Evolutionary conservation across 257 asterid genomes (phyloP).

Genomic region (Ophiorrhiza pumila): DNA sequence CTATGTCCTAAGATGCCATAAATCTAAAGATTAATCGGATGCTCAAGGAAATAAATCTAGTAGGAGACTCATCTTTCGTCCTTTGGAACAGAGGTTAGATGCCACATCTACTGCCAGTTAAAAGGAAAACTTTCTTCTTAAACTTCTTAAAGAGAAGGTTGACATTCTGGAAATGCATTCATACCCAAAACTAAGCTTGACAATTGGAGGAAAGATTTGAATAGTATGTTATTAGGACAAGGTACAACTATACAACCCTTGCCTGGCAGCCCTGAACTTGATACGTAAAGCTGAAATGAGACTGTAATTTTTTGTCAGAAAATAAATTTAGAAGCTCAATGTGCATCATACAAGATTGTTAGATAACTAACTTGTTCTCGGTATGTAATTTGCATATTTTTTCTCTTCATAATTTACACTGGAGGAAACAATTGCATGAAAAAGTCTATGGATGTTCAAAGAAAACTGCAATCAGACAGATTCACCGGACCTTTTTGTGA

Average conservation of each 20-base stretch:
- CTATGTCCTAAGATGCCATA: not conserved
- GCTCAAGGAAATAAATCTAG: not conserved
- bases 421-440: constrained; percentile 7
- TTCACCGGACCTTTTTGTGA: constrained; percentile 69
- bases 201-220: not conserved
- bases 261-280: not conserved
- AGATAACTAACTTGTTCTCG: not conserved
- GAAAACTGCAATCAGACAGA: constrained; percentile 14
- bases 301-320: not conserved
- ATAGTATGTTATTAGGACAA: too few species aligned
- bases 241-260: not conserved
- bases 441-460: constrained; percentile 7
- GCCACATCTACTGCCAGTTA: not conserved
- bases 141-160: not conserved
- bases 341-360: constrained; percentile 2
- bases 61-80: not conserved
- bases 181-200: not conserved
- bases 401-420: not conserved
- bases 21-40: not conserved
- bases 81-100: not conserved
- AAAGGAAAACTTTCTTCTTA: not conserved
- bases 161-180: not conserved
- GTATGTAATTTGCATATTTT: not conserved
- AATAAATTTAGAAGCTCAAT: not conserved
- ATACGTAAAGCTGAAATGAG: not conserved